A percentile compares a stretch with the other conserved stretches of the same genome.
Conservation (phyloP, 2,329 filamentous ascomycete genomes). For the Corinectria fuckeliana region DNA sequence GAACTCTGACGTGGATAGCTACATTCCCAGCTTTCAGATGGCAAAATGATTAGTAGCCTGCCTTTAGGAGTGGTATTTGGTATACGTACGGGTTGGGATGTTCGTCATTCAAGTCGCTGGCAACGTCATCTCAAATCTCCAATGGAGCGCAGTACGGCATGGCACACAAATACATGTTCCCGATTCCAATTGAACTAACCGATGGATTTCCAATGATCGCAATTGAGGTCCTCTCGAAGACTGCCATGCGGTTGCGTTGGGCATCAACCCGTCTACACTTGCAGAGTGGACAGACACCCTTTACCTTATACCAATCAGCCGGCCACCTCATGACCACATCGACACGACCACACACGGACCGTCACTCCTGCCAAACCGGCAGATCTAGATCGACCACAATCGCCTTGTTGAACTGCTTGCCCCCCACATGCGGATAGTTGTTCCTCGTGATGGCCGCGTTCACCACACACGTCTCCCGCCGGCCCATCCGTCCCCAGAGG, state of each 20-base stretch:
- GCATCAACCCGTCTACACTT: slow-evolving; percentile 29
- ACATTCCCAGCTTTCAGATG: slow-evolving; percentile 16
- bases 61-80: too few relatives aligned
- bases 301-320: slow-evolving; percentile 20
- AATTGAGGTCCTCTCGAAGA: slow-evolving; percentile 17
- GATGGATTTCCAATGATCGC: slow-evolving; percentile 2
- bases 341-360: background rate
- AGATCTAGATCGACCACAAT: slow-evolving; percentile 85
- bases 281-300: background rate
- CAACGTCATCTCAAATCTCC: slow-evolving; percentile 3
- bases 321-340: background rate
- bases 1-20: slow-evolving; percentile 12
- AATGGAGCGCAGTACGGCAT: slow-evolving; percentile 11
- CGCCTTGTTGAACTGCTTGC: slow-evolving; percentile 75
- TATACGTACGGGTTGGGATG: slow-evolving; percentile 15
- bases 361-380: slow-evolving; percentile 52
- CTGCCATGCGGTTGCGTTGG: slow-evolving; percentile 27
- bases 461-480: slow-evolving; percentile 76
- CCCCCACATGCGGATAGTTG: slow-evolving; percentile 66
- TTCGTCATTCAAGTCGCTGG: background rate
- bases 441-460: slow-evolving; percentile 79
- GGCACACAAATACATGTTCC: slow-evolving; percentile 4
- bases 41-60: background rate
- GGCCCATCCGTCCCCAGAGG: slow-evolving; percentile 50
- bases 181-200: background rate